phyloP scores from a whole-genome alignment of 192 early-diverging fungal species.

The Podila epigama region DNA sequence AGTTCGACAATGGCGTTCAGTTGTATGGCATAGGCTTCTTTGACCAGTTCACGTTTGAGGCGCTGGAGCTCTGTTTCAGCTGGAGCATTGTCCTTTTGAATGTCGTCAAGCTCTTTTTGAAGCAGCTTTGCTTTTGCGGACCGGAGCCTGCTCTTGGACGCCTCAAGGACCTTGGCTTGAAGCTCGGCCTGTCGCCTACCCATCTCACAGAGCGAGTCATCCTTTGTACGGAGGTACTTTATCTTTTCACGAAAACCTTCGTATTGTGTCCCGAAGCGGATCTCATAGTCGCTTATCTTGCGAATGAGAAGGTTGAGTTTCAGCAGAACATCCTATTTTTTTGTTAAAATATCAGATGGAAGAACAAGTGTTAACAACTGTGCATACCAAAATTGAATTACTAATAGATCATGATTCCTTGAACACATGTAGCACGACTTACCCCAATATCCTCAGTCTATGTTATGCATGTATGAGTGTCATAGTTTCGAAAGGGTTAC shows the following conservation, averaged over 20 bases:
- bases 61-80: conserved; percentile 27
- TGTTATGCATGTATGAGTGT: too few species aligned
- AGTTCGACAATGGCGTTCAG: conserved; percentile 44
- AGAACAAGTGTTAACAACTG: too few species aligned
- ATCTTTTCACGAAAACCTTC: conserved; percentile 48
- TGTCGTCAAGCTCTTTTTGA: conserved; percentile 34
- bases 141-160: conserved; percentile 30
- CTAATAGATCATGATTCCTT: too few species aligned
- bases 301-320: conserved; percentile 46
- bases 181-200: conserved; percentile 36
- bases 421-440: too few species aligned
- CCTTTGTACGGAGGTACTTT: conserved; percentile 45
- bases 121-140: conserved; percentile 27
- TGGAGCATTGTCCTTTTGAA: conserved; percentile 32
- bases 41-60: conserved; percentile 35
- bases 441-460: conserved; percentile 44
- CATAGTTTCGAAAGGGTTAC: too few species aligned
- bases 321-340: conserved; percentile 29
- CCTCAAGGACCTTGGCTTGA: conserved; percentile 35
- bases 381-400: too few species aligned
- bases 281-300: conserved; percentile 49
- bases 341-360: too few species aligned
- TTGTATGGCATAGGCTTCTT: conserved; percentile 36
- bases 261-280: conserved; percentile 43
- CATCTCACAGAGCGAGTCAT: conserved; percentile 51